A percentile compares a stretch with the other conserved stretches of the same genome.
phyloP scores from a whole-genome alignment of 306 rosid genomes.

The Astragalus membranaceus region DNA sequence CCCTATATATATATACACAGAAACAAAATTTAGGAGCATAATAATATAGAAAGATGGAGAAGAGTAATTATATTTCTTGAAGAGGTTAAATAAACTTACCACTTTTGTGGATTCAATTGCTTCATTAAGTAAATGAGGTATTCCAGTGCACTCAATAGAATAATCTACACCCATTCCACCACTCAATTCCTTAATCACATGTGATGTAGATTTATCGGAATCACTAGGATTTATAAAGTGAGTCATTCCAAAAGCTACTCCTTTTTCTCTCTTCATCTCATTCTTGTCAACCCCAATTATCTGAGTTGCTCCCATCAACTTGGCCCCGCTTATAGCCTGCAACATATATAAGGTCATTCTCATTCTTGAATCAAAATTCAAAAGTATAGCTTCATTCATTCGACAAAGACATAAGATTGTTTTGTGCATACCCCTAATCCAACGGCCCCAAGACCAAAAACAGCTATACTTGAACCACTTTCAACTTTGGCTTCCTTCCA shows the following conservation, averaged over 20 bases:
- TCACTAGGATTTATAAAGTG: slow-evolving; percentile 33
- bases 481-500: slow-evolving; percentile 30
- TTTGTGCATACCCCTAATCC: slow-evolving; percentile 27
- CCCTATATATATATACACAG: too few species aligned
- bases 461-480: slow-evolving; percentile 21
- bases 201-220: slow-evolving; percentile 22
- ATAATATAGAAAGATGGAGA: too few species aligned
- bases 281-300: slow-evolving; percentile 52
- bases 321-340: slow-evolving; percentile 42
- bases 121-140: slow-evolving; percentile 21
- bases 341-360: neutral
- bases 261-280: slow-evolving; percentile 29
- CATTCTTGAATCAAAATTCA: neutral
- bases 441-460: slow-evolving; percentile 32
- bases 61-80: neutral
- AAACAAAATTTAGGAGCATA: too few species aligned
- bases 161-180: slow-evolving; percentile 55
- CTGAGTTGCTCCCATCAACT: slow-evolving; percentile 31
- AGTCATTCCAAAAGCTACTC: slow-evolving; percentile 45
- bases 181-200: slow-evolving; percentile 31
- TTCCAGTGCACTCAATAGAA: slow-evolving; percentile 51
- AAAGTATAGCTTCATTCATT: too few species aligned
- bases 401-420: too few species aligned
- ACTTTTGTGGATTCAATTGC: slow-evolving; percentile 41
- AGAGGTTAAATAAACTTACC: slow-evolving; percentile 24